phyloP scores from a whole-genome alignment of 1,284 basidiomycete species.

The Melampsora larici-populina region DNA sequence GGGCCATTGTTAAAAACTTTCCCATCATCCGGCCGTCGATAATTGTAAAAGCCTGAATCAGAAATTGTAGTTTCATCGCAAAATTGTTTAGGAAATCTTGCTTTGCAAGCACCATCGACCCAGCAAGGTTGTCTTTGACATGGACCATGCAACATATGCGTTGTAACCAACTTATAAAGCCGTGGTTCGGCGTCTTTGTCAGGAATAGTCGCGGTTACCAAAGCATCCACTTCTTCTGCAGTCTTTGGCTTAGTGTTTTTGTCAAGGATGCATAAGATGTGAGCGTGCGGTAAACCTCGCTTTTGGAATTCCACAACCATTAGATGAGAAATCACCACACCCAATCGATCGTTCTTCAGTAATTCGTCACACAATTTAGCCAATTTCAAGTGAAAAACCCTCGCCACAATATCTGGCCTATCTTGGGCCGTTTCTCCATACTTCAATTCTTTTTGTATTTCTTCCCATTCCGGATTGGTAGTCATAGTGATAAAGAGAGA shows the following conservation, averaged over 20 bases:
- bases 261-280: conserved; percentile 4
- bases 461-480: too few relatives aligned
- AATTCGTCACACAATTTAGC: too few relatives aligned
- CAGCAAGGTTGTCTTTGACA: conserved; percentile 2
- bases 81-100: neutral
- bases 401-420: too few relatives aligned
- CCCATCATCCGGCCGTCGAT: neutral
- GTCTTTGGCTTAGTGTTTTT: neutral
- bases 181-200: neutral
- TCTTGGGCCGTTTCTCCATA: too few relatives aligned
- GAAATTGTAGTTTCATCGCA: neutral
- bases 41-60: neutral
- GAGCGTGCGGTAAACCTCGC: too few relatives aligned
- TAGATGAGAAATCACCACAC: too few relatives aligned
- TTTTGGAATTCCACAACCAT: too few relatives aligned
- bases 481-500: too few relatives aligned
- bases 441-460: too few relatives aligned
- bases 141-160: conserved; percentile 3
- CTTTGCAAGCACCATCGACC: neutral
- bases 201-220: neutral
- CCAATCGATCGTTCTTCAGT: too few relatives aligned
- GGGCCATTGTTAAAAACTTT: neutral
- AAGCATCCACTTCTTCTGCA: neutral
- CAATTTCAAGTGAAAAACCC: too few relatives aligned
- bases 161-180: neutral